Conservation (phyloP, 192 early-diverging fungal species). For the Geosiphon pyriformis region DNA sequence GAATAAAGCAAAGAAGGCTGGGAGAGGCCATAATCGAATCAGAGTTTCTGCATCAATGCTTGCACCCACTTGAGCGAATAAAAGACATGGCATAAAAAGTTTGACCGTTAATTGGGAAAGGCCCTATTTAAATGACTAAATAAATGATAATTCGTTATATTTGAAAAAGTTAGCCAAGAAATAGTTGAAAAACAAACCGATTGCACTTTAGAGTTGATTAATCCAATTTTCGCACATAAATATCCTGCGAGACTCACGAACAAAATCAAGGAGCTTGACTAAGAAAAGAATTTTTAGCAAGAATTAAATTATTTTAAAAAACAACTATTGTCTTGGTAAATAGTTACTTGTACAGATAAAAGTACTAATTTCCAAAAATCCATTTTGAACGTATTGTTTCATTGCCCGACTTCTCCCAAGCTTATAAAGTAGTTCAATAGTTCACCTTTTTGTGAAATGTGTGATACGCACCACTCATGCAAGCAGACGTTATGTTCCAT, state of each 20-base stretch:
- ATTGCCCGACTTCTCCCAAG: not conserved
- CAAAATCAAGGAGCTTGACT: slow-evolving; percentile 14
- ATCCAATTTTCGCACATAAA: slow-evolving; percentile 6
- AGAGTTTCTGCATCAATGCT: slow-evolving; percentile 20
- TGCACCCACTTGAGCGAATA: slow-evolving; percentile 16
- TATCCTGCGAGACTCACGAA: slow-evolving; percentile 8
- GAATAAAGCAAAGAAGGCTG: slow-evolving; percentile 8
- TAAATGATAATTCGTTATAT: not conserved
- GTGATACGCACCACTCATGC: too few relatives aligned
- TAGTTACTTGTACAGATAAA: not conserved
- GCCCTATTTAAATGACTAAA: not conserved
- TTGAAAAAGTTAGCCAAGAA: not conserved
- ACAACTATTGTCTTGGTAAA: not conserved
- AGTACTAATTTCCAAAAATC: not conserved
- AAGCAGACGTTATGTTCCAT: too few relatives aligned
- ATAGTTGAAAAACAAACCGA: not conserved
- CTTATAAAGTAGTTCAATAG: not conserved
- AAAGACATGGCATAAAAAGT: slow-evolving; percentile 23
- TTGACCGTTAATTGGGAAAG: slow-evolving; percentile 18
- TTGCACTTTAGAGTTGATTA: not conserved
- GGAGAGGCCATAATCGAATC: slow-evolving; percentile 21
- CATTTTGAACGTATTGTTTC: not conserved
- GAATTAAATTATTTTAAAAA: not conserved
- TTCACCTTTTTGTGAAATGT: not conserved
- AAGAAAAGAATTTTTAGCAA: too few relatives aligned